A percentile compares a stretch with the other conserved stretches of the same genome.
Conservation (phyloP, 495 filamentous ascomycete species). For the Talaromyces stipitatus region DNA sequence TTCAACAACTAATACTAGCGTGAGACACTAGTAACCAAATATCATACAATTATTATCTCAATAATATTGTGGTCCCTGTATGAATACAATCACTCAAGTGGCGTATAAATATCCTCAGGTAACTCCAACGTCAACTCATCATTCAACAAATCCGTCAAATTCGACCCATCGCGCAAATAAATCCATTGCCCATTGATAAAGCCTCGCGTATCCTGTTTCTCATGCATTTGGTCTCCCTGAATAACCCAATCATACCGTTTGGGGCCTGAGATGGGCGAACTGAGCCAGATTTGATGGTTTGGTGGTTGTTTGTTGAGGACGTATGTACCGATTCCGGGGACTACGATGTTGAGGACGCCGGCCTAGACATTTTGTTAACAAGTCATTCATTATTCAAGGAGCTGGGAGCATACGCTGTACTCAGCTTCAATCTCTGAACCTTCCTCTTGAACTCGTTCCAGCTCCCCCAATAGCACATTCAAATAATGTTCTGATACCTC, state of each 20-base stretch:
- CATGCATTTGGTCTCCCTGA: slow-evolving; percentile 56
- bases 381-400: neutral
- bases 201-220: slow-evolving; percentile 63
- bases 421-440: slow-evolving; percentile 48
- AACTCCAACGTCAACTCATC: slow-evolving; percentile 50
- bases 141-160: slow-evolving; percentile 61
- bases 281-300: slow-evolving; percentile 96
- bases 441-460: slow-evolving; percentile 41
- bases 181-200: slow-evolving; percentile 61
- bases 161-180: slow-evolving; percentile 72
- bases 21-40: neutral
- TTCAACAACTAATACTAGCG: neutral
- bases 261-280: slow-evolving; percentile 83
- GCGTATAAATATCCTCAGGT: slow-evolving; percentile 34
- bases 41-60: slow-evolving; percentile 1
- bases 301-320: slow-evolving; percentile 97
- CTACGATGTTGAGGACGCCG: slow-evolving; percentile 73
- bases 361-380: slow-evolving; percentile 42
- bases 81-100: slow-evolving; percentile 14
- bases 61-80: neutral
- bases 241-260: slow-evolving; percentile 87
- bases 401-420: slow-evolving; percentile 37
- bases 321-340: slow-evolving; percentile 63
- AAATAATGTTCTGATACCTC: slow-evolving; percentile 44
- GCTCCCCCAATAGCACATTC: slow-evolving; percentile 32